phyloP scores from a whole-genome alignment of 2,329 filamentous ascomycete species.

The Colletotrichum sp. region DNA sequence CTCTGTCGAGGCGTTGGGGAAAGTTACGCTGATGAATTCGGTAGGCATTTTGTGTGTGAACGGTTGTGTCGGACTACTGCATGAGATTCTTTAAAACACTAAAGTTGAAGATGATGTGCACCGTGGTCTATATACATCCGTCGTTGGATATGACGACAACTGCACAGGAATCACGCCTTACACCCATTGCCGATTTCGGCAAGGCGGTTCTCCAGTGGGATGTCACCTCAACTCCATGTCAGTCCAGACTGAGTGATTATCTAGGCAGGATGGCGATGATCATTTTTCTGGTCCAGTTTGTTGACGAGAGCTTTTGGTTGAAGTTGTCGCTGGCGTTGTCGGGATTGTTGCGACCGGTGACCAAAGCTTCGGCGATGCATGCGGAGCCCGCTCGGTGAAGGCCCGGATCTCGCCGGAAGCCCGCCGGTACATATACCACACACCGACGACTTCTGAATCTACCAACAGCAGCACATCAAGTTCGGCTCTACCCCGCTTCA shows the following conservation, averaged over 20 bases:
- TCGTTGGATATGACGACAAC: slow-evolving; percentile 24
- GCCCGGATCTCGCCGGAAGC: not conserved
- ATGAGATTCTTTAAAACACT: not conserved
- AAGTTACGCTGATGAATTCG: slow-evolving; percentile 65
- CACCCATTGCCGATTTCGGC: slow-evolving; percentile 20
- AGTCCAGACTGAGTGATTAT: not conserved
- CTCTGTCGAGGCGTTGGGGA: slow-evolving; percentile 62
- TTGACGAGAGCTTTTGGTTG: not conserved
- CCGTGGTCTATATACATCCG: slow-evolving; percentile 14
- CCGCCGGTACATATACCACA: not conserved
- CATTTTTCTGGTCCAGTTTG: not conserved
- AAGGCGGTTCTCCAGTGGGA: slow-evolving; percentile 7
- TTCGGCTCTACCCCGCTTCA: slow-evolving; percentile 5
- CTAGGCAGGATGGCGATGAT: not conserved
- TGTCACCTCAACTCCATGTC: not conserved
- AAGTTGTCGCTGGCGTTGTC: not conserved
- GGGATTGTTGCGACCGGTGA: not conserved
- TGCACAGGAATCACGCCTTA: slow-evolving; percentile 29
- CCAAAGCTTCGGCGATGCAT: not conserved
- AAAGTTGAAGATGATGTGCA: not conserved
- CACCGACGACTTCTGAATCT: not conserved
- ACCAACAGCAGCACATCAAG: not conserved
- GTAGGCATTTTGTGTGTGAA: slow-evolving; percentile 39
- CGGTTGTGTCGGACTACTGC: not conserved
- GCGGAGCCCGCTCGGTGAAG: not conserved